Conservation (phyloP, 805 yeast genomes). For the Candida coquimbonensis region DNA sequence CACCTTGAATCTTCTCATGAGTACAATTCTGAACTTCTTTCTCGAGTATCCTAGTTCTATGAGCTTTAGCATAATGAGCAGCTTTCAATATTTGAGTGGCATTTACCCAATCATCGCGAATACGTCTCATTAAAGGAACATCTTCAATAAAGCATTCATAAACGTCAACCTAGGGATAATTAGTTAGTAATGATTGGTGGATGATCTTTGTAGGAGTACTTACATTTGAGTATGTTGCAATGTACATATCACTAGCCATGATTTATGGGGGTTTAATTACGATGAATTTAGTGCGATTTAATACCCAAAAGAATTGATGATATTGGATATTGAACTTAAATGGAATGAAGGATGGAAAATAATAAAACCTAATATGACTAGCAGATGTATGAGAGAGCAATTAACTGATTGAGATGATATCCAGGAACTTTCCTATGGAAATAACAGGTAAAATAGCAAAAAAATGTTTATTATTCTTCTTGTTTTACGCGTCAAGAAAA, state of each 20-base stretch:
- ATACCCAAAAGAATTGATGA: too few species aligned
- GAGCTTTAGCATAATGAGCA: constrained; percentile 73
- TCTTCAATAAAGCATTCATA: constrained; percentile 23
- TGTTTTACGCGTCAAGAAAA: background rate
- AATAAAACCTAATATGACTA: background rate
- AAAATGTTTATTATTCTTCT: background rate
- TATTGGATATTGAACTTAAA: too few species aligned
- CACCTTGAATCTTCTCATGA: constrained; percentile 80
- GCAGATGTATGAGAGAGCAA: too few species aligned
- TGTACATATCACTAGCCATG: constrained; percentile 9
- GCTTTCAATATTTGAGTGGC: constrained; percentile 78
- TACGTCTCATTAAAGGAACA: constrained; percentile 65
- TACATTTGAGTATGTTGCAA: constrained; percentile 24
- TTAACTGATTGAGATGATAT: too few species aligned
- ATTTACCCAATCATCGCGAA: constrained; percentile 89
- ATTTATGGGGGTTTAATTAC: background rate
- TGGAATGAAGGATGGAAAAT: background rate
- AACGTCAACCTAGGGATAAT: constrained; percentile 18
- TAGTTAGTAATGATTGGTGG: constrained; percentile 1
- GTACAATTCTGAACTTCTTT: constrained; percentile 61
- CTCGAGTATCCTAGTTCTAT: constrained; percentile 69
- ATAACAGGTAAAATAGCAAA: background rate
- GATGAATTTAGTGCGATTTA: background rate
- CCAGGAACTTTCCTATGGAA: too few species aligned
- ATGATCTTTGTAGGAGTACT: constrained; percentile 1